phyloP scores from a whole-genome alignment of 2,329 filamentous ascomycete species.

The Epichloe sibirici region DNA sequence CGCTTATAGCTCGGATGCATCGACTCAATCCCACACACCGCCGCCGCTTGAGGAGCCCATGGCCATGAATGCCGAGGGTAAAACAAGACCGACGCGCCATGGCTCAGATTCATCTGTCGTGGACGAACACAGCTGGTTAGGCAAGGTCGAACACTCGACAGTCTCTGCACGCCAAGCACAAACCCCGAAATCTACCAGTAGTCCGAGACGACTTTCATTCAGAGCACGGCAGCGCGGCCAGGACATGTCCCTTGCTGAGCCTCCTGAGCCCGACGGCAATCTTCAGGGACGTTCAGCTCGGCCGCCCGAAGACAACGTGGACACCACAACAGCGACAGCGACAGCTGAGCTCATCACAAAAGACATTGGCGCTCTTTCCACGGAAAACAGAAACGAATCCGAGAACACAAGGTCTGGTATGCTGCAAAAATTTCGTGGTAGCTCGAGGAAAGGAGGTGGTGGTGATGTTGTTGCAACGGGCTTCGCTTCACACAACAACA shows the following conservation, averaged over 20 bases:
- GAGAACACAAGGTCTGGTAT: conserved; percentile 8
- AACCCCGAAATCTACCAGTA: neutral
- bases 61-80: neutral
- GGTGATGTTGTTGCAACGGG: neutral
- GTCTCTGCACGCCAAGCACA: neutral
- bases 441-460: neutral
- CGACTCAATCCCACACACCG: conserved; percentile 38
- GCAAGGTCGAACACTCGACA: conserved; percentile 3
- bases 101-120: neutral
- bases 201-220: neutral
- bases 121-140: conserved; percentile 9
- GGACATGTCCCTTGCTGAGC: neutral
- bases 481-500: conserved; percentile 4
- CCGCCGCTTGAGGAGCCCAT: conserved; percentile 18
- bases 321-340: neutral
- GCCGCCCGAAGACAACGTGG: neutral
- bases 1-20: conserved; percentile 49
- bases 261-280: neutral
- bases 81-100: neutral
- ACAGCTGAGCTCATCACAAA: neutral
- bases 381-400: neutral
- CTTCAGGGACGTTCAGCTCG: neutral
- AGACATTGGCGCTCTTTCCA: neutral
- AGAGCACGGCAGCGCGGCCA: neutral
- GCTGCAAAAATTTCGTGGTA: conserved; percentile 1